phyloP scores from a whole-genome alignment of 495 filamentous ascomycete species.

The Parathielavia appendiculata region DNA sequence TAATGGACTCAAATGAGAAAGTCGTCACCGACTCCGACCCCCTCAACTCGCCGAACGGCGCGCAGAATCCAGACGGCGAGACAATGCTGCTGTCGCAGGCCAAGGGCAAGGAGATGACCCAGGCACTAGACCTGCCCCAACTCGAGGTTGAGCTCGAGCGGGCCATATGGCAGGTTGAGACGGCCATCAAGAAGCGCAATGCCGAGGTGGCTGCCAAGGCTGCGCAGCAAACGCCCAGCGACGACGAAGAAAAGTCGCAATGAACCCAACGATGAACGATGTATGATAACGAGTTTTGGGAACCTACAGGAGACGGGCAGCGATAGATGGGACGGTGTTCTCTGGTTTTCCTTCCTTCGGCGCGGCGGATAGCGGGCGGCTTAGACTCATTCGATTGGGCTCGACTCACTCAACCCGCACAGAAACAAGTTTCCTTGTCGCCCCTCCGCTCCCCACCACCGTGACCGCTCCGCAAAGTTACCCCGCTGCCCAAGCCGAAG shows the following conservation, averaged over 20 bases:
- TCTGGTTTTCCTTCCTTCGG: not conserved
- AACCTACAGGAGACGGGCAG: not conserved
- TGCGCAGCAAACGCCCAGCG: constrained; percentile 4
- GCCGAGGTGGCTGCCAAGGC: constrained; percentile 26
- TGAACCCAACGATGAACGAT: constrained; percentile 24
- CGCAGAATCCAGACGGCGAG: constrained; percentile 44
- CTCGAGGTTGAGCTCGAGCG: constrained; percentile 84
- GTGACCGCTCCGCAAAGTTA: not conserved
- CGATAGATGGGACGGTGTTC: constrained; percentile 7
- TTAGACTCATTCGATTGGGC: not conserved
- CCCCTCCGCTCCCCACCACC: not conserved
- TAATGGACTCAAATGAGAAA: constrained; percentile 16
- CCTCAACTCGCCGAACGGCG: not conserved
- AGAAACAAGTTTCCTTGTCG: not conserved
- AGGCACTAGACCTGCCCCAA: constrained; percentile 70
- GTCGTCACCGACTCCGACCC: constrained; percentile 26
- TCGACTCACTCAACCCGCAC: not conserved
- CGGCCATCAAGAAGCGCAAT: constrained; percentile 52
- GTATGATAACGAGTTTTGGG: not conserved
- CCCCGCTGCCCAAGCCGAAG: not conserved
- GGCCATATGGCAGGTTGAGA: constrained; percentile 81
- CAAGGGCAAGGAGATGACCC: constrained; percentile 59
- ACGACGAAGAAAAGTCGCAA: constrained; percentile 23
- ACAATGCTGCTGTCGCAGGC: constrained; percentile 55
- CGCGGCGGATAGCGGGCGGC: too few relatives aligned